Conservation (phyloP, 331 rosid genomes). For the Pyrus hybrid region DNA sequence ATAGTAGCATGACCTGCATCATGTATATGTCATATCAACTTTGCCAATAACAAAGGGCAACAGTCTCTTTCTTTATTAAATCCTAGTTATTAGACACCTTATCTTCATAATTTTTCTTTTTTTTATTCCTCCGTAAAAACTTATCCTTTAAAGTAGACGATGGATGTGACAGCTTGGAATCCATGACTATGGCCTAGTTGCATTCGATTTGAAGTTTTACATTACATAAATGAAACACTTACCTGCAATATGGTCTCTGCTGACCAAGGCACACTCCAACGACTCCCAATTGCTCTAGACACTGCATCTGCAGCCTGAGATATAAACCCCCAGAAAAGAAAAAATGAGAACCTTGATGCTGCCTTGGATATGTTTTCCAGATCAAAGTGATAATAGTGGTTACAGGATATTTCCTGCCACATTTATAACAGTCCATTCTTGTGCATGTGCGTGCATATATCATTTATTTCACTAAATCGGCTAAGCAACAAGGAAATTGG, state of each 20-base stretch:
- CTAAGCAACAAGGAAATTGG: background rate
- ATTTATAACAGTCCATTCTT: background rate
- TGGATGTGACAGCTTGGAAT: background rate
- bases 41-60: background rate
- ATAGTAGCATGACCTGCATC: conserved; percentile 92
- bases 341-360: conserved; percentile 2
- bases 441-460: background rate
- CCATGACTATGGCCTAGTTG: background rate
- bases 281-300: conserved; percentile 42
- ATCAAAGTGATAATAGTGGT: background rate
- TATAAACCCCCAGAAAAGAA: background rate
- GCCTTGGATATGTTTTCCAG: background rate
- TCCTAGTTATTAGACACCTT: background rate
- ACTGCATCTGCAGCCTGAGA: conserved; percentile 53
- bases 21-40: background rate
- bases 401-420: background rate
- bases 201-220: background rate
- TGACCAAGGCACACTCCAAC: conserved; percentile 89
- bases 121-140: background rate
- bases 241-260: conserved; percentile 82
- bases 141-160: background rate
- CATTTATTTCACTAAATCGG: background rate
- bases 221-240: conserved; percentile 14
- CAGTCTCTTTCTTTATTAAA: background rate
- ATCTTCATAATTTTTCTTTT: background rate